Percentiles rank a stretch among this genome's conserved stretches.
phyloP scores from a whole-genome alignment of 2,329 filamentous ascomycete species.

The Zymoseptoria ardabiliae region DNA sequence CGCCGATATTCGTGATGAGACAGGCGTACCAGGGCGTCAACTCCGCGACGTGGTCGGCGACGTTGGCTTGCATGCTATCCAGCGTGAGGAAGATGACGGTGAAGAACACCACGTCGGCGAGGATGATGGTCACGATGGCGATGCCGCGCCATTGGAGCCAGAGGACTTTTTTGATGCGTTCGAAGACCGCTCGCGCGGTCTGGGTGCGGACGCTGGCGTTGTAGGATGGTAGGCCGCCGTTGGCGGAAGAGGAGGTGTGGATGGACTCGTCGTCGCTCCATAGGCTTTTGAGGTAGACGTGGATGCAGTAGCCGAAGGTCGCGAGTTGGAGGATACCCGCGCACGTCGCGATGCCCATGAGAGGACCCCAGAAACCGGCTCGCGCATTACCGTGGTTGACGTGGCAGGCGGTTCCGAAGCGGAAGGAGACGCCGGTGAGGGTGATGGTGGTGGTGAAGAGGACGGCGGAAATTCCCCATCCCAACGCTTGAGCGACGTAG shows the following conservation, averaged over 20 bases:
- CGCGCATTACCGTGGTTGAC: conserved; percentile 85
- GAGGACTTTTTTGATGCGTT: conserved; percentile 76
- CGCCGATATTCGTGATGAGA: conserved; percentile 49
- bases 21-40: conserved; percentile 65
- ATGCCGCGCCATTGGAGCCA: conserved; percentile 93
- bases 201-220: conserved; percentile 68
- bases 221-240: conserved; percentile 60
- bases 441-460: conserved; percentile 70
- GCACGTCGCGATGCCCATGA: conserved; percentile 68
- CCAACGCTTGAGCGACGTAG: conserved; percentile 69
- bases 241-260: conserved; percentile 44
- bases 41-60: conserved; percentile 48
- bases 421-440: conserved; percentile 86
- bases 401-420: conserved; percentile 86
- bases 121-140: conserved; percentile 79
- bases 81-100: conserved; percentile 84
- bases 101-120: conserved; percentile 90
- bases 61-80: conserved; percentile 59
- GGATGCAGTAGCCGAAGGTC: conserved; percentile 83
- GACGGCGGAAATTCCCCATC: conserved; percentile 75
- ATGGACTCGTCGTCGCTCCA: conserved; percentile 39
- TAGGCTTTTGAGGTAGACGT: conserved; percentile 83
- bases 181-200: conserved; percentile 79
- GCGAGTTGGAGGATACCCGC: conserved; percentile 74
- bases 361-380: conserved; percentile 81